phyloP scores from a whole-genome alignment of 345 rosid genomes.

The Eucalyptus caleyi region DNA sequence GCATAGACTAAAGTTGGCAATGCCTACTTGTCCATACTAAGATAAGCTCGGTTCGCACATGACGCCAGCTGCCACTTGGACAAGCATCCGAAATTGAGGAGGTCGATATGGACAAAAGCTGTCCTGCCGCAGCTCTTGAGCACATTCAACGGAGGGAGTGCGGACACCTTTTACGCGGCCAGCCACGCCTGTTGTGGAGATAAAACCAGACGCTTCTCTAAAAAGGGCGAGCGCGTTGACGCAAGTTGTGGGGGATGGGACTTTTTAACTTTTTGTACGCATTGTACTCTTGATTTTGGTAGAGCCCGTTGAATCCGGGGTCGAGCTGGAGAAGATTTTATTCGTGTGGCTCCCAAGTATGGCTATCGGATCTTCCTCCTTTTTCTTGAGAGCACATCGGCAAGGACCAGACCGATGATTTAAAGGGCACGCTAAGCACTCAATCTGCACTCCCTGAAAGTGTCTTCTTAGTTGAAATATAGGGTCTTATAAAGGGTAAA shows the following conservation, averaged over 20 bases:
- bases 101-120: background rate
- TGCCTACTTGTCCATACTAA: background rate
- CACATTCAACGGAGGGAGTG: background rate
- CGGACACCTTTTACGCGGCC: background rate
- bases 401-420: background rate
- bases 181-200: background rate
- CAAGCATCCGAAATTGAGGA: background rate
- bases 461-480: background rate
- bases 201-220: background rate
- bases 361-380: background rate
- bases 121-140: background rate
- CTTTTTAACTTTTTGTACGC: background rate
- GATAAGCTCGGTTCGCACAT: background rate
- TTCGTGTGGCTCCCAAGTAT: background rate
- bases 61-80: background rate
- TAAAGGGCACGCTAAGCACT: background rate
- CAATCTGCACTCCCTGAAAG: background rate
- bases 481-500: background rate
- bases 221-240: background rate
- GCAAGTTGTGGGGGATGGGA: background rate
- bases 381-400: background rate
- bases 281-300: background rate
- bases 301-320: background rate
- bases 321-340: background rate
- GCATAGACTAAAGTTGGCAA: background rate